A percentile compares a stretch with the other conserved stretches of the same genome.
phyloP scores from a whole-genome alignment of 2,329 filamentous ascomycete genomes.

The Metarhizium album region DNA sequence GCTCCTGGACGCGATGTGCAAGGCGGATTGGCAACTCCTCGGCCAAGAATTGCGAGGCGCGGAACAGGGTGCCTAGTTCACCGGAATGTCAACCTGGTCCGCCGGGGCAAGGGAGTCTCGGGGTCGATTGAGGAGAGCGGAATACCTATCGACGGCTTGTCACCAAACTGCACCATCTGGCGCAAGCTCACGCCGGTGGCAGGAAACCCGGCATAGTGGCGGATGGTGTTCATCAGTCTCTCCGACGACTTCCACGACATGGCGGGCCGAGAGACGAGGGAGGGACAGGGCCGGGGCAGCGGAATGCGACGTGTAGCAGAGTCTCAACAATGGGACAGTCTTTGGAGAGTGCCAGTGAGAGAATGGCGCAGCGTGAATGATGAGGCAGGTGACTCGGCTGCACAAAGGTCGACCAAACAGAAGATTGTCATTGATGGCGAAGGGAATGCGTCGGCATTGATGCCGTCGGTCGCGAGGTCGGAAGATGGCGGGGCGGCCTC shows the following conservation, averaged over 20 bases:
- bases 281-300: neutral
- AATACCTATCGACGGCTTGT: slow-evolving; percentile 80
- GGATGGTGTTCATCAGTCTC: slow-evolving; percentile 91
- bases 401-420: neutral
- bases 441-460: slow-evolving; percentile 1
- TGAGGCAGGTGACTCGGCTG: neutral
- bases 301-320: neutral
- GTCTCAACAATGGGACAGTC: neutral
- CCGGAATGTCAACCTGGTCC: slow-evolving; percentile 6
- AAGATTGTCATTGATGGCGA: slow-evolving; percentile 1
- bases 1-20: slow-evolving; percentile 91
- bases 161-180: slow-evolving; percentile 99
- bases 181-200: slow-evolving; percentile 91
- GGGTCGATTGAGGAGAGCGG: slow-evolving; percentile 27
- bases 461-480: slow-evolving; percentile 6
- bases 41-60: slow-evolving; percentile 94
- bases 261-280: slow-evolving; percentile 14
- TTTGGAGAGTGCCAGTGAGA: neutral
- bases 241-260: slow-evolving; percentile 95
- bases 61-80: slow-evolving; percentile 74
- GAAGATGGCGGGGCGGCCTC: slow-evolving; percentile 10
- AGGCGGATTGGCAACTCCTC: slow-evolving; percentile 96
- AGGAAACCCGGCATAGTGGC: slow-evolving; percentile 92
- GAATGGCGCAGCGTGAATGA: neutral
- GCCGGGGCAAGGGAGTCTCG: slow-evolving; percentile 62